Evolutionary conservation across 257 asterid species (phyloP).

Genomic region (Nicotiana undulata): DNA sequence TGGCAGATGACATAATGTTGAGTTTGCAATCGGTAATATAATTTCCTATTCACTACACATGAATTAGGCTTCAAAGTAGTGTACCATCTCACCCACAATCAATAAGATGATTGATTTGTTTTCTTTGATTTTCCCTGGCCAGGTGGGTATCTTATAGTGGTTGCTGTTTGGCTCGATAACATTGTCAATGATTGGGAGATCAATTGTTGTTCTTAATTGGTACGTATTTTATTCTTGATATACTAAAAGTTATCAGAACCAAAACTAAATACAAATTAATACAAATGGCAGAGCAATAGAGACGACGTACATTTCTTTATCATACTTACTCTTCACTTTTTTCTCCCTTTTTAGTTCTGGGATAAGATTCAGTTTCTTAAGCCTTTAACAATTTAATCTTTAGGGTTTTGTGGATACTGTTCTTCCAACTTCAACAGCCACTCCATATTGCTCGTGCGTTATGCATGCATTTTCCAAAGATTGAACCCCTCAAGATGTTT

Average conservation of each 20-base stretch:
- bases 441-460: background rate
- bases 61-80: background rate
- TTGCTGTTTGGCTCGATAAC: background rate
- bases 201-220: background rate
- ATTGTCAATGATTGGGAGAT: background rate
- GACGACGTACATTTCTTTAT: background rate
- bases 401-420: background rate
- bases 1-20: background rate
- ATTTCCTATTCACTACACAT: background rate
- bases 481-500: background rate
- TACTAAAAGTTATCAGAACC: too few relatives aligned
- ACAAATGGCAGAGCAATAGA: background rate
- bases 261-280: background rate
- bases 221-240: too few relatives aligned
- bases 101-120: background rate
- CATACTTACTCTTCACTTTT: background rate
- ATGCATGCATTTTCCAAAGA: background rate
- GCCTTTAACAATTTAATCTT: background rate
- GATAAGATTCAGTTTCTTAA: background rate
- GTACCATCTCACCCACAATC: background rate
- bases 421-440: background rate
- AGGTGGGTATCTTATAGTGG: too few relatives aligned
- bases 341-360: background rate
- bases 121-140: too few relatives aligned
- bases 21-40: background rate